A percentile compares a stretch with the other conserved stretches of the same genome.
These are phyloP conservation scores for Nakazawaea holstii DNA, from an alignment of 805 yeast species.

Conservation along the genomic window DNA sequence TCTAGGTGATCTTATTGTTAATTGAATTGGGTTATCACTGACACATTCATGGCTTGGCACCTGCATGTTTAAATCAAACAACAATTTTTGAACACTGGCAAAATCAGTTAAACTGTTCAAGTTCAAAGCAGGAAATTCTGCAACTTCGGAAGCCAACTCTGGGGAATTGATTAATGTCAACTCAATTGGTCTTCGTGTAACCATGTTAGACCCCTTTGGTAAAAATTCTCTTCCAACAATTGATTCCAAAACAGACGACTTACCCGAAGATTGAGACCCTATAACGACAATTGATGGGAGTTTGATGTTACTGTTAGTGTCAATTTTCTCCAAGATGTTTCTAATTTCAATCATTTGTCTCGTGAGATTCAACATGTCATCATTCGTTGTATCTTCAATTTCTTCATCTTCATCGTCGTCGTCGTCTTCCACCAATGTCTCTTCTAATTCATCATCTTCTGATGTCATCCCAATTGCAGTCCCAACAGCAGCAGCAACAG, in stretches of 20 bases:
- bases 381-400: constrained; percentile 53
- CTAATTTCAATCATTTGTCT: constrained; percentile 97
- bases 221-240: constrained; percentile 97
- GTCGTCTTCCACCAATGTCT: constrained; percentile 36
- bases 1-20: constrained; percentile 81
- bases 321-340: constrained; percentile 67
- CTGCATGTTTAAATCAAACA: constrained; percentile 85
- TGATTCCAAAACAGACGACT: constrained; percentile 91
- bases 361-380: constrained; percentile 83
- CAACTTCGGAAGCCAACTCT: constrained; percentile 69
- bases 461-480: constrained; percentile 33
- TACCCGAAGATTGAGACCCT: constrained; percentile 97
- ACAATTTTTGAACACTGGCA: constrained; percentile 78
- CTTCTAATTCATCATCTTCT: constrained; percentile 47
- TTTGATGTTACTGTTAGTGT: constrained; percentile 66
- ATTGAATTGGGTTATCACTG: constrained; percentile 89
- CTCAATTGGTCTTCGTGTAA: constrained; percentile 95
- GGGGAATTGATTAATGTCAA: constrained; percentile 87
- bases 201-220: constrained; percentile 98
- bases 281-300: constrained; percentile 94
- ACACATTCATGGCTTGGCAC: constrained; percentile 84
- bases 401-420: constrained; percentile 41
- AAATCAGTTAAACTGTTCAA: constrained; percentile 82
- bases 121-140: constrained; percentile 90
- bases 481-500: constrained; percentile 54